Conservation (phyloP, 164 flowering plant genomes). For the Aristolochia contorta region DNA sequence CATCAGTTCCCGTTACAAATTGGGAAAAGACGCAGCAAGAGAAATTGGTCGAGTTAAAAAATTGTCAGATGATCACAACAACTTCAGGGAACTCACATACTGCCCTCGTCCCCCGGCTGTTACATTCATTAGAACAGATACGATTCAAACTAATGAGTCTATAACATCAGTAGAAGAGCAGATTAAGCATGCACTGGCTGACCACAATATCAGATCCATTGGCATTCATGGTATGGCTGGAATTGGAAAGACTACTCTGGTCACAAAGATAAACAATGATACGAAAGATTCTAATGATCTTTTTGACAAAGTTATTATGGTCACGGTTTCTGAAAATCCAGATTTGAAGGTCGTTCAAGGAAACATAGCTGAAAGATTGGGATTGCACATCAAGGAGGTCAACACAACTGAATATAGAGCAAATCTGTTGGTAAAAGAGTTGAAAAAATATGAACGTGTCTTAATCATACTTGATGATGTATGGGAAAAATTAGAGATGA, state of each 20-base stretch:
- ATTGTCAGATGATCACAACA: not conserved
- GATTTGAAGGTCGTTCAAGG: constrained; percentile 1
- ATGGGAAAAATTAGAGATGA: constrained; percentile 17
- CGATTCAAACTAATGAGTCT: not conserved
- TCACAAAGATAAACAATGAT: constrained; percentile 5
- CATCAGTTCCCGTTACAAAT: constrained; percentile 1
- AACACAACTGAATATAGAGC: not conserved
- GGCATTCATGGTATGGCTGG: constrained; percentile 13
- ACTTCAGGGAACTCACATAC: not conserved
- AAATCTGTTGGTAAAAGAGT: not conserved
- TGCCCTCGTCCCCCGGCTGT: not conserved
- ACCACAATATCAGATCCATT: not conserved
- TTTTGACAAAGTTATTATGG: constrained; percentile 8
- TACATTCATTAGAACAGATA: not conserved
- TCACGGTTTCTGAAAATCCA: not conserved
- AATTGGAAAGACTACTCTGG: constrained; percentile 7
- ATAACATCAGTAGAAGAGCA: not conserved
- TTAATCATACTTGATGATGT: constrained; percentile 30
- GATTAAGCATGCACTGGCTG: constrained; percentile 3
- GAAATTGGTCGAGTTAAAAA: not conserved
- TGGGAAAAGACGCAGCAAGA: constrained; percentile 6
- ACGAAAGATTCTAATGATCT: not conserved
- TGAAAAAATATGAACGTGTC: constrained; percentile 1
- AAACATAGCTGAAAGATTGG: constrained; percentile 3
- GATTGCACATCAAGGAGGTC: not conserved